Percentiles rank a stretch among this genome's conserved stretches.
phyloP scores from a whole-genome alignment of 805 yeast species.

The Yamadazyma laniorum region DNA sequence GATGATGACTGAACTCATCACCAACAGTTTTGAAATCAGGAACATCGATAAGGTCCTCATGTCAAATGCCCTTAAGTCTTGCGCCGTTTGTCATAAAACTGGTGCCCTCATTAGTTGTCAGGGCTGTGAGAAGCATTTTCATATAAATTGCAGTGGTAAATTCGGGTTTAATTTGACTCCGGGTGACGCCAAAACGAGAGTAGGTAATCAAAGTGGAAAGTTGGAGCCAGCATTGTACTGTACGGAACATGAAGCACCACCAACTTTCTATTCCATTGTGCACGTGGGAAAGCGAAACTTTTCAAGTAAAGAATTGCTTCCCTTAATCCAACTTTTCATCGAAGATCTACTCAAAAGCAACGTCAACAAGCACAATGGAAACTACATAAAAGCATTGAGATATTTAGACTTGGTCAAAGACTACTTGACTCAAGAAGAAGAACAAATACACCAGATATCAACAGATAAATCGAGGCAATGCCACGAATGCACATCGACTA shows the following conservation, averaged over 20 bases:
- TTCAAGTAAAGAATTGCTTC: conserved; percentile 25
- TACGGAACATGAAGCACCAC: conserved; percentile 29
- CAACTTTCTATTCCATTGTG: neutral
- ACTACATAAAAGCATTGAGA: conserved; percentile 30
- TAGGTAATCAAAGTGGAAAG: conserved; percentile 34
- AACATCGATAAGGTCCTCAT: conserved; percentile 20
- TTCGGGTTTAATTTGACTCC: conserved; percentile 52
- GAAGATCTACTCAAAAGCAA: conserved; percentile 29
- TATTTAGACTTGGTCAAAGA: conserved; percentile 19
- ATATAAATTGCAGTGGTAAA: conserved; percentile 60
- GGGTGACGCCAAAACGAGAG: conserved; percentile 23
- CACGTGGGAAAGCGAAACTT: conserved; percentile 27
- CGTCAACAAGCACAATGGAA: conserved; percentile 24
- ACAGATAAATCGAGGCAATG: conserved; percentile 3
- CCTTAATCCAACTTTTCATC: conserved; percentile 41
- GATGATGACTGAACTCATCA: conserved; percentile 4
- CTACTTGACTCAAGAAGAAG: conserved; percentile 1
- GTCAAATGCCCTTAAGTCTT: neutral
- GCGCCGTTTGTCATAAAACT: conserved; percentile 1
- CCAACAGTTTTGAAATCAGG: conserved; percentile 23
- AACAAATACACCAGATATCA: neutral
- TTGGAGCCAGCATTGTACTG: conserved; percentile 47
- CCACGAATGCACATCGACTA: conserved; percentile 12
- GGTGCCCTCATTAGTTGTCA: conserved; percentile 54
- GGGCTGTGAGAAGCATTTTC: conserved; percentile 41